A percentile compares a stretch with the other conserved stretches of the same genome.
Evolutionary conservation across 805 yeast genomes (phyloP).

Genomic region (Sugiyamaella smithiae): DNA sequence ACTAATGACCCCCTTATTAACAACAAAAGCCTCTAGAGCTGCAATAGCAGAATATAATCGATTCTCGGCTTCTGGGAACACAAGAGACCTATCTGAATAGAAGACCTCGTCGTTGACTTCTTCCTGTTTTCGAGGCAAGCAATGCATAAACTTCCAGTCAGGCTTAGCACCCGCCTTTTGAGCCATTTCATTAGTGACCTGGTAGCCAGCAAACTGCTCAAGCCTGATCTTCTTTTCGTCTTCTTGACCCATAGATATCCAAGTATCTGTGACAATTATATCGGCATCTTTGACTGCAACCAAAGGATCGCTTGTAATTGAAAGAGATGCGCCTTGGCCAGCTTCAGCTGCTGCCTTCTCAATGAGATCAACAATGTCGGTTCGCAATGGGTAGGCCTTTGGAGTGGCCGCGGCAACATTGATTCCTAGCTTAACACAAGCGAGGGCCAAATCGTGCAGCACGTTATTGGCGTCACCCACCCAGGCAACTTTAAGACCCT

Average conservation of each 20-base stretch:
- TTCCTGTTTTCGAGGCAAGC: slow-evolving; percentile 92
- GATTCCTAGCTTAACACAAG: slow-evolving; percentile 80
- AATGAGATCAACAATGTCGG: slow-evolving; percentile 54
- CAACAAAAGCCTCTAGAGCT: slow-evolving; percentile 83
- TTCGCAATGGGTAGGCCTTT: slow-evolving; percentile 59
- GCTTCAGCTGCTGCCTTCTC: slow-evolving; percentile 48
- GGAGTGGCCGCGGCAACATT: slow-evolving; percentile 85
- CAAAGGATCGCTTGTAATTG: slow-evolving; percentile 68
- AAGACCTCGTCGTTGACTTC: slow-evolving; percentile 94
- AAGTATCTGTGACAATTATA: slow-evolving; percentile 90
- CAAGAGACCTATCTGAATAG: slow-evolving; percentile 77
- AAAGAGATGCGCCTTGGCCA: slow-evolving; percentile 43
- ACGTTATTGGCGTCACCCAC: slow-evolving; percentile 97
- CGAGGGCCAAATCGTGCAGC: slow-evolving; percentile 87
- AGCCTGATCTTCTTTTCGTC: slow-evolving; percentile 66
- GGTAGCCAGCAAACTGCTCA: slow-evolving; percentile 82
- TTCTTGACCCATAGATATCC: slow-evolving; percentile 98
- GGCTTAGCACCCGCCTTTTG: slow-evolving; percentile 53
- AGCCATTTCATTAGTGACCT: slow-evolving; percentile 68
- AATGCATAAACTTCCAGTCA: slow-evolving; percentile 93
- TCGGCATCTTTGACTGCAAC: slow-evolving; percentile 72
- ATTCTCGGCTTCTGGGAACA: slow-evolving; percentile 95
- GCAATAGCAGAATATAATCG: slow-evolving; percentile 95
- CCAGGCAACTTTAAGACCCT: slow-evolving; percentile 80
- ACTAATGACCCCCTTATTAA: slow-evolving; percentile 60